Evolutionary conservation across 805 yeast genomes (phyloP).

Genomic region (Candida vaughaniae): DNA sequence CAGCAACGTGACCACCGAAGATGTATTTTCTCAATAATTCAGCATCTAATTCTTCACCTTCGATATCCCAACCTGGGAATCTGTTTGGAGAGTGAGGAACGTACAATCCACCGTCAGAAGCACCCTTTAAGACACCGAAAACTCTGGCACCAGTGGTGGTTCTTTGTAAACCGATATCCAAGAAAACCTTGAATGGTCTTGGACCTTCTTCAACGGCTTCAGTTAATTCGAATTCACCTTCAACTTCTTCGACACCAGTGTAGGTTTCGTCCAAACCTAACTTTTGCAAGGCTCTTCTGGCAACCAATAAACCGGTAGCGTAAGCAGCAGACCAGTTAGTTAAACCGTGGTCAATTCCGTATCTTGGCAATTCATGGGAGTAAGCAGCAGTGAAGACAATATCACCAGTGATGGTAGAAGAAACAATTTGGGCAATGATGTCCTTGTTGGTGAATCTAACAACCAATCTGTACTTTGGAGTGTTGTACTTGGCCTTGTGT

Average conservation of each 20-base stretch:
- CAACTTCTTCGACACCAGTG: slow-evolving; percentile 98
- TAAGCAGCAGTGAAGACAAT: slow-evolving; percentile 95
- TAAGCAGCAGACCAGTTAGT: slow-evolving; percentile 99
- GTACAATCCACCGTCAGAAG: slow-evolving; percentile 99
- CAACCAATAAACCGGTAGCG: slow-evolving; percentile 97
- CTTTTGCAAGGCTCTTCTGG: slow-evolving; percentile 98
- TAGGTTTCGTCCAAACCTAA: slow-evolving; percentile 98
- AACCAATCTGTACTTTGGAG: slow-evolving; percentile 99
- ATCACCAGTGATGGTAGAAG: slow-evolving; percentile 97
- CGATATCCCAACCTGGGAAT: slow-evolving; percentile 99
- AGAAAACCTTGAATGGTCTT: slow-evolving; percentile 99
- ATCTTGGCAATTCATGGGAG: slow-evolving; percentile 97
- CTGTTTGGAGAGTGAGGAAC: slow-evolving; percentile 99
- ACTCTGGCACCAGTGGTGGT: slow-evolving; percentile 99
- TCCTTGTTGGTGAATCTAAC: slow-evolving; percentile 99
- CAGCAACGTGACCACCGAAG: slow-evolving; percentile 99
- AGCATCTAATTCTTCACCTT: slow-evolving; percentile 96
- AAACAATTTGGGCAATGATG: slow-evolving; percentile 95
- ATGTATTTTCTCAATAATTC: slow-evolving; percentile 98
- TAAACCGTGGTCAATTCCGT: slow-evolving; percentile 97
- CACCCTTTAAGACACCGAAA: slow-evolving; percentile 99
- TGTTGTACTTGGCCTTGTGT: slow-evolving; percentile 99
- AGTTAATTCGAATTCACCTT: slow-evolving; percentile 97
- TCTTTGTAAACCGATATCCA: slow-evolving; percentile 99
- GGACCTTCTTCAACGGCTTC: slow-evolving; percentile 99